These are phyloP conservation scores for Trapa incisa DNA, from an alignment of 345 rosid species.

Conservation along the genomic window DNA sequence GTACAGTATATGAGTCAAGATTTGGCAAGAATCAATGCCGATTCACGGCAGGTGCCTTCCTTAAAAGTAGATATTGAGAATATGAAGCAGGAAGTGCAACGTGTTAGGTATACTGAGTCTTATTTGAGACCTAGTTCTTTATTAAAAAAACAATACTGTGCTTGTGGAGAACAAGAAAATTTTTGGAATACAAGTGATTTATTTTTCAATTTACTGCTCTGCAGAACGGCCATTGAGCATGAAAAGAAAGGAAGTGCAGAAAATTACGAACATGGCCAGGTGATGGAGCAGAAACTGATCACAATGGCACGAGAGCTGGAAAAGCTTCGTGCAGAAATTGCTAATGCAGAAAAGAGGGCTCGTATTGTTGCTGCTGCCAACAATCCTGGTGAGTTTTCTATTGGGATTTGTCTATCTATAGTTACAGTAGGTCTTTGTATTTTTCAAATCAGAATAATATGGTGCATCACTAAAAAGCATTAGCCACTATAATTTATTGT, in stretches of 20 bases:
- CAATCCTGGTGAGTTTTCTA: conserved; percentile 30
- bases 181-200: not conserved
- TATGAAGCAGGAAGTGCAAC: conserved; percentile 82
- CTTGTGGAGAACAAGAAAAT: not conserved
- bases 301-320: conserved; percentile 91
- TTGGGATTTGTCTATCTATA: not conserved
- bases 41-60: conserved; percentile 62
- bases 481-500: not conserved
- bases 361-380: conserved; percentile 38
- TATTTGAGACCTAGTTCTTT: not conserved
- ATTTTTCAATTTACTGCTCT: conserved; percentile 10
- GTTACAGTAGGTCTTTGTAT: not conserved
- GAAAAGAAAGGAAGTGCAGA: conserved; percentile 98
- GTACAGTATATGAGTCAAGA: conserved; percentile 62
- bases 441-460: not conserved
- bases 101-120: conserved; percentile 46
- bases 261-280: conserved; percentile 83
- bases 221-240: conserved; percentile 74
- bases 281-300: conserved; percentile 83
- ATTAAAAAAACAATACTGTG: not conserved
- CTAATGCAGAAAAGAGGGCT: conserved; percentile 72
- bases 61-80: conserved; percentile 64
- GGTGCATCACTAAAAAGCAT: not conserved
- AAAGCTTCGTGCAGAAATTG: conserved; percentile 90
- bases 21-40: conserved; percentile 52